phyloP scores from a whole-genome alignment of 2,329 filamentous ascomycete species.

The Neofusicoccum sp. region DNA sequence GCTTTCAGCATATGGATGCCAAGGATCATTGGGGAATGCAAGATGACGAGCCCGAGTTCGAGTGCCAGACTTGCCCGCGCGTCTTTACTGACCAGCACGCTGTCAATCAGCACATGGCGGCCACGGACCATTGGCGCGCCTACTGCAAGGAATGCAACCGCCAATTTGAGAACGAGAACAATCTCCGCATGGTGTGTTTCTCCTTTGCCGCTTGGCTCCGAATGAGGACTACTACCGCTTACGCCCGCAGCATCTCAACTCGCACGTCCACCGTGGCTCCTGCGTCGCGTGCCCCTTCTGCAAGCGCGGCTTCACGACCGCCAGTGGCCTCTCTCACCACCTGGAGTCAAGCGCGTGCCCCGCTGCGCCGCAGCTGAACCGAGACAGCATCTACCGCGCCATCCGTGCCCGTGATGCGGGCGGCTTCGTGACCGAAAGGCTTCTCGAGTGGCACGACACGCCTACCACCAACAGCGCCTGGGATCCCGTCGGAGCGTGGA shows the following conservation, averaged over 20 bases:
- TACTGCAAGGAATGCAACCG: conserved; percentile 22
- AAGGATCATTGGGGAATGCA: too few species aligned
- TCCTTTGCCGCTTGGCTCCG: too few species aligned
- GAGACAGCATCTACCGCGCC: conserved; percentile 48
- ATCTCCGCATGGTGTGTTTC: conserved; percentile 4
- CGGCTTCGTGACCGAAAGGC: conserved; percentile 52
- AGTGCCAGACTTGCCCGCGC: too few species aligned
- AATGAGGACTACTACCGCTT: background rate
- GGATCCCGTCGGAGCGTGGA: conserved; percentile 46
- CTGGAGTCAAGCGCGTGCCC: conserved; percentile 57
- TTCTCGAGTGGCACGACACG: conserved; percentile 45
- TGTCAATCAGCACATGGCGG: too few species aligned
- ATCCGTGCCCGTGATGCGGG: conserved; percentile 48
- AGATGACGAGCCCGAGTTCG: too few species aligned
- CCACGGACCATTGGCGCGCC: too few species aligned
- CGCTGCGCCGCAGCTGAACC: conserved; percentile 44
- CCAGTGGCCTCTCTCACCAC: conserved; percentile 56
- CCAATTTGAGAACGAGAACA: conserved; percentile 25
- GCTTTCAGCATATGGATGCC: too few species aligned
- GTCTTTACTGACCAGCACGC: too few species aligned
- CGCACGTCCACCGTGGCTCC: conserved; percentile 47
- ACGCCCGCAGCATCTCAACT: conserved; percentile 53
- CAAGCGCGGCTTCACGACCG: conserved; percentile 43
- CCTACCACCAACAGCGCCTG: conserved; percentile 19
- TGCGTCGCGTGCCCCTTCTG: conserved; percentile 58